Percentiles rank a stretch among this genome's conserved stretches.
phyloP scores from a whole-genome alignment of 139 green algal genomes.

The Edaphochlamys debaryana region DNA sequence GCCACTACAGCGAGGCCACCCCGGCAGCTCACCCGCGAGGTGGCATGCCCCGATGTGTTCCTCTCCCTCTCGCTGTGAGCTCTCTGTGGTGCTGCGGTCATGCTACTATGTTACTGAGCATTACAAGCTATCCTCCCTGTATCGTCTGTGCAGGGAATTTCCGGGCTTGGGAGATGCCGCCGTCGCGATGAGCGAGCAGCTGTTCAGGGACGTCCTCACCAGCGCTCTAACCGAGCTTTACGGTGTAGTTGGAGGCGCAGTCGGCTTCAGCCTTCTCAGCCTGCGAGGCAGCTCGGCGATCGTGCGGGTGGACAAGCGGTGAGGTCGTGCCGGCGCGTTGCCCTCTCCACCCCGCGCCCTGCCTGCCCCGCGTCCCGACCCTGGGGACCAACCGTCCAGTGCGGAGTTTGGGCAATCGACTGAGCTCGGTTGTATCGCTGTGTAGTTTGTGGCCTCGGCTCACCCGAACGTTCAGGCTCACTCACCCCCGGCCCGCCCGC shows the following conservation, averaged over 20 bases:
- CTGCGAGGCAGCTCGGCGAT: neutral
- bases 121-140: neutral
- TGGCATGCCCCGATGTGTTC: neutral
- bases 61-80: conserved; percentile 14
- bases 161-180: neutral
- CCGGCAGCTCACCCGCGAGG: conserved; percentile 24
- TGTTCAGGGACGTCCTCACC: conserved; percentile 1
- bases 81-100: neutral
- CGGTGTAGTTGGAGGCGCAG: conserved; percentile 15
- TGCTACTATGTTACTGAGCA: neutral
- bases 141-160: neutral
- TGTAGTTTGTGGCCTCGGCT: too few species aligned
- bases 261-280: neutral
- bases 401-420: neutral
- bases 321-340: neutral
- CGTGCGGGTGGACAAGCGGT: conserved; percentile 9
- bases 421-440: neutral
- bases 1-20: too few species aligned
- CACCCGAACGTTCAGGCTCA: neutral
- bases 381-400: neutral
- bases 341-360: neutral
- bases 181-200: conserved; percentile 3
- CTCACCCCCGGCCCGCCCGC: too few species aligned
- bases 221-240: conserved; percentile 1
- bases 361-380: too few species aligned